Evolutionary conservation across 2,329 filamentous ascomycete genomes (phyloP).

Genomic region (Apiospora phragmitis): DNA sequence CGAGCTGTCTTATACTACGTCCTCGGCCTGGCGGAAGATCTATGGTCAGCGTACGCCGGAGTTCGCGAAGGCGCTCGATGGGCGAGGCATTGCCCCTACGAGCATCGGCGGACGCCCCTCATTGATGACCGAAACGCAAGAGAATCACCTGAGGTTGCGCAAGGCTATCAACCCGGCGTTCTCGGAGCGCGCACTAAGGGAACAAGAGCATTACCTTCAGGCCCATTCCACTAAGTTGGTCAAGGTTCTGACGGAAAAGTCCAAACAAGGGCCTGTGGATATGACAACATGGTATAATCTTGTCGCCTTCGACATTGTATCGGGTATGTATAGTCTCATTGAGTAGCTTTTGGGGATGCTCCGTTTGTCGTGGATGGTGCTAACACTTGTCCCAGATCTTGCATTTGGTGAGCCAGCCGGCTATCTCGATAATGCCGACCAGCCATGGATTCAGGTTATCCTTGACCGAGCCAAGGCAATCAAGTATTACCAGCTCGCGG

Average conservation of each 20-base stretch:
- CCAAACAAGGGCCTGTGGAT: not conserved
- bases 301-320: not conserved
- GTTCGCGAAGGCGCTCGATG: slow-evolving; percentile 15
- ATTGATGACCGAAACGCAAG: slow-evolving; percentile 26
- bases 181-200: slow-evolving; percentile 35
- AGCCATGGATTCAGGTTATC: not conserved
- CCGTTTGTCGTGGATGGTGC: not conserved
- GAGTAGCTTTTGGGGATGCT: not conserved
- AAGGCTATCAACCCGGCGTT: slow-evolving; percentile 36
- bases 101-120: slow-evolving; percentile 31
- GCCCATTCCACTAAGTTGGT: slow-evolving; percentile 19
- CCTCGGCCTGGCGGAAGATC: slow-evolving; percentile 35
- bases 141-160: slow-evolving; percentile 31
- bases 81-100: slow-evolving; percentile 22
- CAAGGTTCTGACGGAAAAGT: not conserved
- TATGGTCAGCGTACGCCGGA: slow-evolving; percentile 19
- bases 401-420: not conserved
- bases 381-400: not conserved
- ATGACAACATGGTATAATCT: not conserved
- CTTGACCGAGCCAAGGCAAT: not conserved
- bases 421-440: not conserved
- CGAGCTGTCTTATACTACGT: slow-evolving; percentile 35
- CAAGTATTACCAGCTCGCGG: not conserved
- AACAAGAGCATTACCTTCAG: slow-evolving; percentile 24
- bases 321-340: not conserved